A percentile compares a stretch with the other conserved stretches of the same genome.
Evolutionary conservation across 176 grass and related monocot genomes (phyloP).

Genomic region (Carex scoparia): DNA sequence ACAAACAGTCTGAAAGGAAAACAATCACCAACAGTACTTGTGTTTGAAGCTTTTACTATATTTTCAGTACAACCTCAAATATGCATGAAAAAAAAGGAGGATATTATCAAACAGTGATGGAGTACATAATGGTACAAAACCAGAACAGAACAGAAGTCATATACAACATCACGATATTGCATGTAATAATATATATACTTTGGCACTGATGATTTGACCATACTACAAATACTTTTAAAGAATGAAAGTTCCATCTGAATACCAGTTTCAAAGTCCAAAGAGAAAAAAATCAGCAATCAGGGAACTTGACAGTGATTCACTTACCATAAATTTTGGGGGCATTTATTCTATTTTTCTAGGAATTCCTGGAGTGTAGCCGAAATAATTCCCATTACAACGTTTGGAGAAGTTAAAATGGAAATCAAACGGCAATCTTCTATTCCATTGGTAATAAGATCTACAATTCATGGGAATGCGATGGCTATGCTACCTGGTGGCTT

Average conservation of each 20-base stretch:
- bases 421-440: not conserved
- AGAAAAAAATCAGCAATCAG: not conserved
- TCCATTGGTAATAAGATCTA: not conserved
- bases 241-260: not conserved
- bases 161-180: not conserved
- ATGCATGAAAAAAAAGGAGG: not conserved
- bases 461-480: not conserved
- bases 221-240: not conserved
- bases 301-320: not conserved
- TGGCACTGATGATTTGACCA: not conserved
- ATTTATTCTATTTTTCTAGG: not conserved
- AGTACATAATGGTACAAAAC: not conserved
- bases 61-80: not conserved
- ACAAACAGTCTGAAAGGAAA: not conserved
- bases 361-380: not conserved
- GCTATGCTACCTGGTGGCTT: not conserved
- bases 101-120: not conserved
- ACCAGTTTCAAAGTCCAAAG: not conserved
- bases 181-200: not conserved
- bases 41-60: not conserved
- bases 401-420: not conserved
- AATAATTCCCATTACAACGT: not conserved
- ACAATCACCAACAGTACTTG: not conserved
- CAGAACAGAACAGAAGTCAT: not conserved
- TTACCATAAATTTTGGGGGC: not conserved